phyloP scores from a whole-genome alignment of 2,329 filamentous ascomycete genomes.

The Graphilbum sp. region DNA sequence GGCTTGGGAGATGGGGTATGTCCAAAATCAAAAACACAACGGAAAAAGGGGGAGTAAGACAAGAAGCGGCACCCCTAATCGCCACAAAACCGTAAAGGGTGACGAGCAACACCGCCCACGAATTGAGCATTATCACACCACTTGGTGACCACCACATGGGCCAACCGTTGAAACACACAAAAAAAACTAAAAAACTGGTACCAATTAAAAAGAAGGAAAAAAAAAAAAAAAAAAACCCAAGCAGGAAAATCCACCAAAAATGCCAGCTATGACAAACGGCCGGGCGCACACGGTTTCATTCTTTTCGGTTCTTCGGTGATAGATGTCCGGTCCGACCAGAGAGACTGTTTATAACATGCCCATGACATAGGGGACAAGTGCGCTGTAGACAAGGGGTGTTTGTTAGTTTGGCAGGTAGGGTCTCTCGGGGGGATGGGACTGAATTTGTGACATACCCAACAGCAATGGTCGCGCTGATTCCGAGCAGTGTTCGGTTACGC shows the following conservation, averaged over 20 bases:
- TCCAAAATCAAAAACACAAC: not conserved
- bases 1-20: not conserved
- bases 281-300: no score
- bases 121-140: no score
- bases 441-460: constrained; percentile 56
- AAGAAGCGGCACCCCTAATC: not conserved
- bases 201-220: not conserved
- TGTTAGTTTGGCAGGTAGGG: constrained; percentile 1
- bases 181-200: not conserved
- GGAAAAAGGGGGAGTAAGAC: not conserved
- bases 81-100: no score
- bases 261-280: no score
- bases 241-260: no score
- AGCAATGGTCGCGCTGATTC: constrained; percentile 72
- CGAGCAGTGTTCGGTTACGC: constrained; percentile 68
- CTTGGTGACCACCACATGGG: no score
- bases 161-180: no score
- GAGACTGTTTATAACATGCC: constrained; percentile 10
- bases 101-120: no score
- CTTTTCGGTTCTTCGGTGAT: no score
- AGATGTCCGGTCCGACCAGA: no score
- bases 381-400: constrained; percentile 10
- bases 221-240: no score
- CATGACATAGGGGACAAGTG: constrained; percentile 13
- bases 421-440: not conserved